These are phyloP conservation scores for Xylaria sp. DNA, from an alignment of 2,329 filamentous ascomycete species.

Conservation along the genomic window DNA sequence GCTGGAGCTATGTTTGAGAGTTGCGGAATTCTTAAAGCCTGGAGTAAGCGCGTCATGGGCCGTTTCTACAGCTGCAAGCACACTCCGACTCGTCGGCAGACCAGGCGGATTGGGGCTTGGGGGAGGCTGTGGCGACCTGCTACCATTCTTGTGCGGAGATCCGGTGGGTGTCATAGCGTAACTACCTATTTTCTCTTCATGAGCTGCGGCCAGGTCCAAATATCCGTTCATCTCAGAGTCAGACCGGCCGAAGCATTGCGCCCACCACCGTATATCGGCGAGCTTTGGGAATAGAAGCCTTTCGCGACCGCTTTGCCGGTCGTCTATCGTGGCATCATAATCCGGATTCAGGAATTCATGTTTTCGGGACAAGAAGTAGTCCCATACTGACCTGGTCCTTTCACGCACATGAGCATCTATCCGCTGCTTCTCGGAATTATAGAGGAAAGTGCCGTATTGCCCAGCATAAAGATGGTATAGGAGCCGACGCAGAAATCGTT, in stretches of 20 bases:
- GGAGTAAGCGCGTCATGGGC: conserved; percentile 64
- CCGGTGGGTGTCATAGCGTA: conserved; percentile 45
- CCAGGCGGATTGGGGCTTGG: conserved; percentile 55
- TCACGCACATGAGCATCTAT: conserved; percentile 74
- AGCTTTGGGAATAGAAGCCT: conserved; percentile 83
- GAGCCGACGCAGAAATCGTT: conserved; percentile 87
- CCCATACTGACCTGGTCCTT: conserved; percentile 89
- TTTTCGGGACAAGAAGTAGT: conserved; percentile 87
- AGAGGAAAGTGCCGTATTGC: conserved; percentile 96
- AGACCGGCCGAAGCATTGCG: conserved; percentile 83
- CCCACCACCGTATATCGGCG: conserved; percentile 92
- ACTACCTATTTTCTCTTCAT: conserved; percentile 55
- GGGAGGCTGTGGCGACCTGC: conserved; percentile 46
- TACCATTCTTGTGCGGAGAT: conserved; percentile 41
- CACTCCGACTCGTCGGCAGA: conserved; percentile 59
- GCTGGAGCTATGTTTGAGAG: conserved; percentile 58
- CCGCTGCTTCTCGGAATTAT: conserved; percentile 92
- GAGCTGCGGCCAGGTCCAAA: conserved; percentile 63
- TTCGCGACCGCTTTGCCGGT: conserved; percentile 82
- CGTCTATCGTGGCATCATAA: conserved; percentile 80
- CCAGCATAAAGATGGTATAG: conserved; percentile 96
- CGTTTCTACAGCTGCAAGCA: conserved; percentile 69
- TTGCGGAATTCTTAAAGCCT: conserved; percentile 47
- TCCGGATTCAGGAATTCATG: conserved; percentile 84
- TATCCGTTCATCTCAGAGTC: conserved; percentile 93